Conservation (phyloP, 1,139 yeast genomes). For the Candida sp. region DNA sequence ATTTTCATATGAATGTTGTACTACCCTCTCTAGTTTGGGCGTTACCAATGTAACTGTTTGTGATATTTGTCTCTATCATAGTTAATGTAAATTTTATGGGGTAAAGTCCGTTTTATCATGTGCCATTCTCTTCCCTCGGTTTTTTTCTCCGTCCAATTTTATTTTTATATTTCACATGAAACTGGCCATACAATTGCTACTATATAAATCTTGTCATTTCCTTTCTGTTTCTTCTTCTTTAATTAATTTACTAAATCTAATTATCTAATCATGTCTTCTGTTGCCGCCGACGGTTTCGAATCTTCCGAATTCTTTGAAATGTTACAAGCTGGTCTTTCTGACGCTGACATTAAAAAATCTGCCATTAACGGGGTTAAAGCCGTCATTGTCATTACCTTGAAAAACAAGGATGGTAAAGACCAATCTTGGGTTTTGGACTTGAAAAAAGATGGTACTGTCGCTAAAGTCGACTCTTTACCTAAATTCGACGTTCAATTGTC, state of each 20-base stretch:
- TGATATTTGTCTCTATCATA: no score
- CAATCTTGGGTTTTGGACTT: conserved; percentile 72
- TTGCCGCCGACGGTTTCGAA: conserved; percentile 47
- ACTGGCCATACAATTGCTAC: no score
- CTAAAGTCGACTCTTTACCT: conserved; percentile 46
- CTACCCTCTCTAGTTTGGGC: no score
- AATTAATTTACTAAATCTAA: no score
- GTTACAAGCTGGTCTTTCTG: conserved; percentile 39
- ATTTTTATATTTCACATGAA: not conserved
- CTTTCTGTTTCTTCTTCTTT: no score
- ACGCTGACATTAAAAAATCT: conserved; percentile 36
- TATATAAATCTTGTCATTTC: no score
- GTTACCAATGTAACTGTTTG: no score
- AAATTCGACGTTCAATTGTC: conserved; percentile 66
- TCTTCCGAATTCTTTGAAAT: conserved; percentile 44
- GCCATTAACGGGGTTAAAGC: conserved; percentile 57
- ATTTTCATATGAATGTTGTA: no score
- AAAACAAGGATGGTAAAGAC: conserved; percentile 63
- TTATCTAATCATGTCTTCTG: conserved; percentile 26
- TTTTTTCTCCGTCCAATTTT: not conserved
- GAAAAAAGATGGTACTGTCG: conserved; percentile 58
- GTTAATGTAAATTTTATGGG: not conserved
- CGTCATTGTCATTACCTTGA: conserved; percentile 63
- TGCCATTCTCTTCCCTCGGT: not conserved
- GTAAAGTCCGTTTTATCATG: not conserved